phyloP scores from a whole-genome alignment of 176 grass and related monocot genomes.

The bread wheat (Triticum aestivum) region IWGSC_CS_RefSeq_v2.1 NC_057814.1:129022465-129022964 shows the following conservation, averaged over 20 bases:
- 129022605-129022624: background rate
- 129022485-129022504: background rate
- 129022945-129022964: background rate
- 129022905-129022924: slow-evolving; percentile 28
- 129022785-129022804: background rate
- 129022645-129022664: background rate
- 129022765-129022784: background rate
- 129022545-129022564: background rate
- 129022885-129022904: slow-evolving; percentile 25
- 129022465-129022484: slow-evolving; percentile 5
- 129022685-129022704: background rate
- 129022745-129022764: background rate
- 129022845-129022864: slow-evolving; percentile 20
- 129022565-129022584: background rate
- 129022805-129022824: background rate
- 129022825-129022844: background rate
- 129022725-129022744: background rate
- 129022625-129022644: background rate
- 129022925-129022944: background rate
- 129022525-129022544: background rate
- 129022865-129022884: slow-evolving; percentile 4
- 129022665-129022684: background rate
- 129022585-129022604: background rate
- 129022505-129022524: background rate
- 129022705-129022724: background rate